Conservation (phyloP, 2,329 filamentous ascomycete genomes). For the Aspergillus pseudoglaucus region DNA sequence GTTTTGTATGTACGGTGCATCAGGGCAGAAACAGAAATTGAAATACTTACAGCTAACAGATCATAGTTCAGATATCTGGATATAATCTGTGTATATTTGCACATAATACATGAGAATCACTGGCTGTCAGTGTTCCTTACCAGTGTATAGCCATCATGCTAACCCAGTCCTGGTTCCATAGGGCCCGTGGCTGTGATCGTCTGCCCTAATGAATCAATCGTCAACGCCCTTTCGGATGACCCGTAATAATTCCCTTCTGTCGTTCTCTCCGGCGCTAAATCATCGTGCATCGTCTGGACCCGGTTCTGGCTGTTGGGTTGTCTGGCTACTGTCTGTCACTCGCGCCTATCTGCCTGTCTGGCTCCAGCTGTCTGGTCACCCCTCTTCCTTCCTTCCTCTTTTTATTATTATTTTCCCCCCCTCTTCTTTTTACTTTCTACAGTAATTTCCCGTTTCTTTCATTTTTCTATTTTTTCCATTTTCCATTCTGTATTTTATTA, state of each 20-base stretch:
- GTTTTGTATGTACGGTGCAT: slow-evolving; percentile 9
- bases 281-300: slow-evolving; percentile 22
- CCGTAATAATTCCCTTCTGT: slow-evolving; percentile 7
- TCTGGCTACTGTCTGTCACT: slow-evolving; percentile 15
- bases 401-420: slow-evolving; percentile 1
- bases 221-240: not conserved
- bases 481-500: slow-evolving; percentile 1
- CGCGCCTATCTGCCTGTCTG: slow-evolving; percentile 8
- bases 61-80: too few species aligned
- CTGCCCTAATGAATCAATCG: not conserved
- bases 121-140: too few species aligned
- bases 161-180: too few species aligned
- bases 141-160: too few species aligned
- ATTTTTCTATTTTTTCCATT: not conserved
- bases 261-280: slow-evolving; percentile 26
- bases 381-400: slow-evolving; percentile 2
- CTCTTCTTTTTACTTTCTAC: slow-evolving; percentile 13
- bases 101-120: too few species aligned
- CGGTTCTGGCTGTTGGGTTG: slow-evolving; percentile 14
- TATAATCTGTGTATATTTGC: too few species aligned
- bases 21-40: not conserved
- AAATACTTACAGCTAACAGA: not conserved
- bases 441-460: slow-evolving; percentile 4
- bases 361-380: slow-evolving; percentile 15
- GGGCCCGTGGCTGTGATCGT: not conserved